Base-by-base conservation (phyloP, 2,329 filamentous ascomycete species). In the Cylindrodendrum hubeiense region DNA sequence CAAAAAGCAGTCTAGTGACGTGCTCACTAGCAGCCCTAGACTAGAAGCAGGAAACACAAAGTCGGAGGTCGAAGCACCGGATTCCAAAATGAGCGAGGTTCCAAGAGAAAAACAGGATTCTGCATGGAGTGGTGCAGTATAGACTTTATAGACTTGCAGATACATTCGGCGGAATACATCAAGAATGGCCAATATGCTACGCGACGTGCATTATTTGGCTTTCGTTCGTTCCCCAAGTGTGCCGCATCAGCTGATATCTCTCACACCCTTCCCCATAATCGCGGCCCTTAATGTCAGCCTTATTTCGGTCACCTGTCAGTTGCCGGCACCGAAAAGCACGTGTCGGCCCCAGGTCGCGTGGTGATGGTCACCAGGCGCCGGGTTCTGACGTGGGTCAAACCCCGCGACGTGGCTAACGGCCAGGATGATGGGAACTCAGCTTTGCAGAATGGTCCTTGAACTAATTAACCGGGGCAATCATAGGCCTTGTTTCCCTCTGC, bases 311-410 rank as follows among this genome's bases (percentile, higher is more conserved):
- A 24, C 51, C 19, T 26, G 19, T 28, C 22, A 53, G 13, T 39
- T 39, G 34, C 49, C 21, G 34, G 55, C 44, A 4, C 55, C 47
- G 21, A 60, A 34, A 49, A n/a, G 50, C 52, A 53, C 46, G 44
- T 53, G 50, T 47, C 24, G 43, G 24, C 26, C 19, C 59, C 39
- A n/a, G 22, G 50, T 61, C 43, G n/a, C 47, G 21, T 54, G 59
- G 30, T 33, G 33, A 21, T 12, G 24, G 43, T 55, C 59, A 55
- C 47, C n/a, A n/a, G n/a, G 50, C 33, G 51, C 30, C 47, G n/a
- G 37, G 50, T 52, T 41, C 50, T 21, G 26, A 26, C 13, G 28
- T 30, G 33, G 50, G 26, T 26, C 10, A 19, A 52, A 52, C 13
- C 50, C 7, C 21, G 24, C 34, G 28, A 33, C 46, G 24, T 49